Percentiles rank a stretch among this genome's conserved stretches.
These are phyloP conservation scores for Ustilaginoidea virens DNA, from an alignment of 2,329 filamentous ascomycete genomes.

Conservation along the genomic window DNA sequence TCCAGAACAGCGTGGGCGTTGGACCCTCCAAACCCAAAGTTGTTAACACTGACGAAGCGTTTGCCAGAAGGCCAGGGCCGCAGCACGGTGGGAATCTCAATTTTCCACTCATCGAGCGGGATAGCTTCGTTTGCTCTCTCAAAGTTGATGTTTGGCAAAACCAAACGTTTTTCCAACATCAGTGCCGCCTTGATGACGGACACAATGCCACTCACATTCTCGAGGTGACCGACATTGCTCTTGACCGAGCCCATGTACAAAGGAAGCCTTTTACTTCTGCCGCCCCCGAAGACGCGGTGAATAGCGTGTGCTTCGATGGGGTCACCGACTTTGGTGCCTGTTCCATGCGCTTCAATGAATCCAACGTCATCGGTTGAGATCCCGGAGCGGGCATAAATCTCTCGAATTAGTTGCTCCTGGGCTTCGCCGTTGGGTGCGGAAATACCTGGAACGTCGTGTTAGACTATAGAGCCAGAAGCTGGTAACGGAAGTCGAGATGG, in stretches of 20 bases:
- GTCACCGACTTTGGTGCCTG: slow-evolving; percentile 39
- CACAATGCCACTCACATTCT: slow-evolving; percentile 32
- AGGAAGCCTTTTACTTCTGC: slow-evolving; percentile 21
- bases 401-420: slow-evolving; percentile 25
- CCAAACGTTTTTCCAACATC: slow-evolving; percentile 32
- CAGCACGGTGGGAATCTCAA: slow-evolving; percentile 30
- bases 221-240: slow-evolving; percentile 35
- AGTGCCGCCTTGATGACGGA: slow-evolving; percentile 34
- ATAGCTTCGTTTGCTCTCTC: slow-evolving; percentile 33
- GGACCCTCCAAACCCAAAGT: slow-evolving; percentile 30
- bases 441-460: slow-evolving; percentile 25
- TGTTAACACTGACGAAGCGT: slow-evolving; percentile 33
- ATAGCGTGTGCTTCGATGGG: slow-evolving; percentile 36
- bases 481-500: neutral
- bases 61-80: slow-evolving; percentile 31
- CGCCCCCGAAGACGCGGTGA: slow-evolving; percentile 23
- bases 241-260: slow-evolving; percentile 33
- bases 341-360: slow-evolving; percentile 36
- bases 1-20: slow-evolving; percentile 28
- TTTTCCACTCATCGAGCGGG: slow-evolving; percentile 31
- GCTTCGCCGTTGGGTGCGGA: slow-evolving; percentile 37
- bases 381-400: slow-evolving; percentile 17
- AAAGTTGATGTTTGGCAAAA: slow-evolving; percentile 35
- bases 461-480: neutral
- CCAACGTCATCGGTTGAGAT: slow-evolving; percentile 14